A percentile compares a stretch with the other conserved stretches of the same genome.
These are phyloP conservation scores for Cordyceps tenuipes DNA, from an alignment of 2,329 filamentous ascomycete species.

Conservation along the genomic window DNA sequence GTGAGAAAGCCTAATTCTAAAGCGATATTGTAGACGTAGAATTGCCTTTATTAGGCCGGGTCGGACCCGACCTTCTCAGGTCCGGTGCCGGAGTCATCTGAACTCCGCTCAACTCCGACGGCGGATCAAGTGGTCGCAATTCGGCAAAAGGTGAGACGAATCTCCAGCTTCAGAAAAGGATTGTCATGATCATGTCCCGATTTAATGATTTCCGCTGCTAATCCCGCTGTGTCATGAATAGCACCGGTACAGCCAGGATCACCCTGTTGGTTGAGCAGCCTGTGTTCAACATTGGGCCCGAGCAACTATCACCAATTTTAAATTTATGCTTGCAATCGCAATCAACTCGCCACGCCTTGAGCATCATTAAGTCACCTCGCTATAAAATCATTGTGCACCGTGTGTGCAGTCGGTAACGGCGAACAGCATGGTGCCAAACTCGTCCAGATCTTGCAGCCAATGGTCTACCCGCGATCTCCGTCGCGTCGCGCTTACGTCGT, in stretches of 20 bases:
- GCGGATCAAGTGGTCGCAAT: not conserved
- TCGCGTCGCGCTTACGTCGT: constrained; percentile 21
- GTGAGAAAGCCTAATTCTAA: not conserved
- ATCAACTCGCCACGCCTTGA: no score
- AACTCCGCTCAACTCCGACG: constrained; percentile 10
- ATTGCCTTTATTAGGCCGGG: not conserved
- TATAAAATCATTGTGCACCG: constrained; percentile 14
- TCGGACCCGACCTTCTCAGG: constrained; percentile 7
- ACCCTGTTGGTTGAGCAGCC: no score
- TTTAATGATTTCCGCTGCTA: not conserved
- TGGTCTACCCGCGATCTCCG: constrained; percentile 33
- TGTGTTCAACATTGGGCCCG: no score
- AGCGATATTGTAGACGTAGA: not conserved
- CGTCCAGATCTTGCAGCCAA: constrained; percentile 44
- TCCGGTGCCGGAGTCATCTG: not conserved
- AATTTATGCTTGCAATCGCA: no score
- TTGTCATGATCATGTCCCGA: not conserved
- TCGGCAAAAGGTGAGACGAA: not conserved
- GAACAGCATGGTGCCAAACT: constrained; percentile 46
- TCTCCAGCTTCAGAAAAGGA: not conserved
- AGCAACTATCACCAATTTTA: no score
- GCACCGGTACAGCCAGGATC: not conserved
- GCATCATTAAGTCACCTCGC: not conserved
- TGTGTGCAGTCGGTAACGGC: constrained; percentile 39
- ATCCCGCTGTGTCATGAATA: not conserved